These are phyloP conservation scores for Parathielavia appendiculata DNA, from an alignment of 495 filamentous ascomycete species.

Conservation along the genomic window DNA sequence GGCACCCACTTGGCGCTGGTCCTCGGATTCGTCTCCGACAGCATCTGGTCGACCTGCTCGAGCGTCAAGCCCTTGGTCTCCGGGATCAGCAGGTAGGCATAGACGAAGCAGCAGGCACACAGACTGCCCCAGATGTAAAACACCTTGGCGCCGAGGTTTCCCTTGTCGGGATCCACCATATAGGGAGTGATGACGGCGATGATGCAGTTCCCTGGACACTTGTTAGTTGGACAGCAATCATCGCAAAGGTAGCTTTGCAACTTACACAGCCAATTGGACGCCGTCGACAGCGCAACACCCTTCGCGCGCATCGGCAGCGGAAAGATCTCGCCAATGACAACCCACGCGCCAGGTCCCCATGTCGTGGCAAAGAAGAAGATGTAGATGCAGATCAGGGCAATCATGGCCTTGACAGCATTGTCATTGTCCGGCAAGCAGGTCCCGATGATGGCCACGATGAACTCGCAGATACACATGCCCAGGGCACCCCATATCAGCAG, in stretches of 20 bases:
- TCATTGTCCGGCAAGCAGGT: conserved; percentile 49
- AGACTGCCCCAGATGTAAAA: conserved; percentile 75
- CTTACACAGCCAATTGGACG: conserved; percentile 62
- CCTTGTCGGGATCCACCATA: conserved; percentile 65
- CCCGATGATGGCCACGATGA: conserved; percentile 74
- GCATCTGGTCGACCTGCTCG: conserved; percentile 85
- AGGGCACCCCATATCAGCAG: conserved; percentile 70
- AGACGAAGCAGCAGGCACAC: conserved; percentile 59
- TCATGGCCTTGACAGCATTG: conserved; percentile 55
- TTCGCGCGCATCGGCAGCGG: conserved; percentile 75
- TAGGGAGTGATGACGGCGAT: conserved; percentile 71
- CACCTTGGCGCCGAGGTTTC: conserved; percentile 64
- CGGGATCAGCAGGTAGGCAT: conserved; percentile 71
- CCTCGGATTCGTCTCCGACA: conserved; percentile 69
- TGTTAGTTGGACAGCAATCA: too few species aligned
- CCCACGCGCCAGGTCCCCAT: conserved; percentile 76
- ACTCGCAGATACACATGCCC: conserved; percentile 77
- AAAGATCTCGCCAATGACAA: conserved; percentile 82
- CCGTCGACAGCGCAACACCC: conserved; percentile 72
- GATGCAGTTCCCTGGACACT: conserved; percentile 56
- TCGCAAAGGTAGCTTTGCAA: background rate
- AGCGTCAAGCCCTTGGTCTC: conserved; percentile 87
- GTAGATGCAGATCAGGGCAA: conserved; percentile 77
- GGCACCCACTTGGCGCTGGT: conserved; percentile 65
- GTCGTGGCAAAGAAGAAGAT: conserved; percentile 77